Evolutionary conservation across 495 filamentous ascomycete species (phyloP).

Genomic region (Oleoguttula mirabilis): DNA sequence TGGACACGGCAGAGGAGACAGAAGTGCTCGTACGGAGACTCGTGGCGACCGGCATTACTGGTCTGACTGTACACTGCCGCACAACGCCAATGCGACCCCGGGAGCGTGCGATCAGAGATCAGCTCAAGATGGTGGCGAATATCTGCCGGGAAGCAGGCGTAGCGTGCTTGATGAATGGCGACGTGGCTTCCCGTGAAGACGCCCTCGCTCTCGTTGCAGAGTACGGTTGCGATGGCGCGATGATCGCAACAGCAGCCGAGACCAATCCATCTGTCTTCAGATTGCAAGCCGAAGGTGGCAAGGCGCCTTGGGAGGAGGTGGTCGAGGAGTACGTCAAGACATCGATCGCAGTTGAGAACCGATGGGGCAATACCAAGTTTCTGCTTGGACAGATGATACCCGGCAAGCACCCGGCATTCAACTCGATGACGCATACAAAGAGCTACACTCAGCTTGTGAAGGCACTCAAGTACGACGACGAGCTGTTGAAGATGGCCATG

Average conservation of each 20-base stretch:
- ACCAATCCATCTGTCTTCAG: conserved; percentile 78
- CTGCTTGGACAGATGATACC: conserved; percentile 73
- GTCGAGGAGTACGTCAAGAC: conserved; percentile 59
- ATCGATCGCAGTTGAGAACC: conserved; percentile 67
- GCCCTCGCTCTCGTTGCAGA: conserved; percentile 55
- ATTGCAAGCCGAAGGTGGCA: conserved; percentile 47
- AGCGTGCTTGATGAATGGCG: conserved; percentile 88
- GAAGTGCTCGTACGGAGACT: conserved; percentile 61
- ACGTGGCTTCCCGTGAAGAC: conserved; percentile 60
- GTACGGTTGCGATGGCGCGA: conserved; percentile 79
- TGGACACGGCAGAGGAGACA: conserved; percentile 63
- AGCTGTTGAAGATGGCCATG: conserved; percentile 44
- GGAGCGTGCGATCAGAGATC: conserved; percentile 73
- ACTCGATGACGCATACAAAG: conserved; percentile 42
- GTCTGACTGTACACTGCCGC: conserved; percentile 86
- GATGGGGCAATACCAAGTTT: conserved; percentile 84
- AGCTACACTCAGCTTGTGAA: conserved; percentile 54
- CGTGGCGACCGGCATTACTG: conserved; percentile 74
- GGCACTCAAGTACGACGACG: conserved; percentile 44
- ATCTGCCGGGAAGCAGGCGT: conserved; percentile 74
- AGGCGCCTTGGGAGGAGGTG: conserved; percentile 60
- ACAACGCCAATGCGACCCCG: conserved; percentile 90
- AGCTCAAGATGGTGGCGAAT: conserved; percentile 64
- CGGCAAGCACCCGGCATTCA: conserved; percentile 54
- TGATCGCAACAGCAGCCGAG: conserved; percentile 92